Evolutionary conservation across 305 asterid genomes (phyloP).

Genomic region (Fraxinus baroniana): DNA sequence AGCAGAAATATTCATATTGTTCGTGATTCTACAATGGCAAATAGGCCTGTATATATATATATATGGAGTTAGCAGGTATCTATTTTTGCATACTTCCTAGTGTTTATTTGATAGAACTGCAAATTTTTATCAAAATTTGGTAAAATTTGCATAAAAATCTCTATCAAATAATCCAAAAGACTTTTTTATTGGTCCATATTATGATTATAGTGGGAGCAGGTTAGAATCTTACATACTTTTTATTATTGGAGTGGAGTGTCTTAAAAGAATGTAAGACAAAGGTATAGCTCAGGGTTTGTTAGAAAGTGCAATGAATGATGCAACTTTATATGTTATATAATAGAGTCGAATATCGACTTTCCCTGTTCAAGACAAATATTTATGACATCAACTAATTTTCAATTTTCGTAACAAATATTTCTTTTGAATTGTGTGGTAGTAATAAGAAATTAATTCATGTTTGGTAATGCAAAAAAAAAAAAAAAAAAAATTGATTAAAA

Average conservation of each 20-base stretch:
- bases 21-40: neutral
- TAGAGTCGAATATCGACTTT: conserved; percentile 13
- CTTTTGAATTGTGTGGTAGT: neutral
- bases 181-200: neutral
- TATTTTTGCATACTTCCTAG: conserved; percentile 19
- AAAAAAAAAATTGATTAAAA: too few relatives aligned
- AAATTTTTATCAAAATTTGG: neutral
- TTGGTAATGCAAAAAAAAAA: too few relatives aligned
- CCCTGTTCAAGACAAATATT: neutral
- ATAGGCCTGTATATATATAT: neutral
- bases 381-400: neutral
- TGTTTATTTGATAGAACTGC: neutral
- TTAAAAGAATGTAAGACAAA: conserved; percentile 22
- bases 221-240: conserved; percentile 6
- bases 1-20: conserved; percentile 17
- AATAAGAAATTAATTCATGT: neutral
- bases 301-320: conserved; percentile 13
- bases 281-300: conserved; percentile 22
- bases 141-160: too few relatives aligned
- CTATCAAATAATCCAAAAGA: too few relatives aligned
- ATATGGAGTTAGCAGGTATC: conserved; percentile 8
- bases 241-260: neutral
- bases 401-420: neutral
- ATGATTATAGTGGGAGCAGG: conserved; percentile 20
- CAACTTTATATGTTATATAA: neutral